A percentile compares a stretch with the other conserved stretches of the same genome.
These are phyloP conservation scores for Prunus salicina DNA, from an alignment of 306 rosid genomes.

Conservation along the genomic window DNA sequence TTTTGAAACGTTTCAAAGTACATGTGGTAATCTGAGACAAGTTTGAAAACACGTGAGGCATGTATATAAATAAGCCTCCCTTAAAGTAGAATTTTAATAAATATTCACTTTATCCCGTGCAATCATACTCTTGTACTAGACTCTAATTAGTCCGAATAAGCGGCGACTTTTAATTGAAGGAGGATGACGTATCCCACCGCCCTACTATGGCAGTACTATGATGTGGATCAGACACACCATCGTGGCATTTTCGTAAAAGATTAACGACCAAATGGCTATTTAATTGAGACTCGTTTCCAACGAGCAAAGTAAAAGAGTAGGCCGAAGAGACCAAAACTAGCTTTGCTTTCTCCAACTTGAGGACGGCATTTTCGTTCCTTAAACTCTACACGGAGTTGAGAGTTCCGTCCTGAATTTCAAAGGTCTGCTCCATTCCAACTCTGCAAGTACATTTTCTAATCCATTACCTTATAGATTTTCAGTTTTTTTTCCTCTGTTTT, in stretches of 20 bases:
- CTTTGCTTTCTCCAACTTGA: not conserved
- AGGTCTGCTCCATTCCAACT: conserved; percentile 22
- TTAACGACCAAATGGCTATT: not conserved
- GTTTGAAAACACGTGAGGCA: accelerated
- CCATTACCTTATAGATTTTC: not conserved
- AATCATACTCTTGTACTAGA: no score
- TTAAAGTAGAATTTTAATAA: no score
- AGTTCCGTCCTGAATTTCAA: conserved; percentile 24
- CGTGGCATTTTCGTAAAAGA: conserved; percentile 20
- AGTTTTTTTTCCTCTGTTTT: not conserved
- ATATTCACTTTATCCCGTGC: no score
- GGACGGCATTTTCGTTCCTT: conserved; percentile 7
- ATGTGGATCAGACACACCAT: not conserved
- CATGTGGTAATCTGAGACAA: no score
- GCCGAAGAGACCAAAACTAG: not conserved
- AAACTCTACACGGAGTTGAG: not conserved
- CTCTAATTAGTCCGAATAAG: no score
- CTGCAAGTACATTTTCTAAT: not conserved
- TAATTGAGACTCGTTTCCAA: not conserved
- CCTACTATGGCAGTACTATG: not conserved
- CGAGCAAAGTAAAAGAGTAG: not conserved
- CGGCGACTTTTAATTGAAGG: not conserved
- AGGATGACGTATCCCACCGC: not conserved
- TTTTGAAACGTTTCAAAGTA: no score
- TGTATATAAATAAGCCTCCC: no score